Percentiles rank a stretch among this genome's conserved stretches.
phyloP scores from a whole-genome alignment of 768 basidiomycete genomes.

The Rhodotorula sphaerocarpa region DNA sequence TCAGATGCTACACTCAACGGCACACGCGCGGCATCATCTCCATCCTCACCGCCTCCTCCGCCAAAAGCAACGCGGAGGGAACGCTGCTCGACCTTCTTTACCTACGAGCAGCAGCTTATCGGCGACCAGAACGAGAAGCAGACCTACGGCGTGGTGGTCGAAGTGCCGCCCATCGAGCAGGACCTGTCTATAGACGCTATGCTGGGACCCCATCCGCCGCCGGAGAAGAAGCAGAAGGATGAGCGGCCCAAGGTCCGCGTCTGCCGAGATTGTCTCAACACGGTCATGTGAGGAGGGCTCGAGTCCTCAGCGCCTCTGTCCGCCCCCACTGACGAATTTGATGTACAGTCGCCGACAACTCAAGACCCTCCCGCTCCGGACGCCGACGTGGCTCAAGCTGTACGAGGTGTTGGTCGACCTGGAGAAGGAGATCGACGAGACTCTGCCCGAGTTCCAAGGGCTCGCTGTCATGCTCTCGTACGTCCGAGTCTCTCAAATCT shows the following conservation, averaged over 20 bases:
- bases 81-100: constrained; percentile 70
- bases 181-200: constrained; percentile 22
- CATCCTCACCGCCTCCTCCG: background rate
- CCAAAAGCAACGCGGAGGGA: constrained; percentile 52
- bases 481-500: constrained; percentile 39
- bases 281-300: constrained; percentile 57
- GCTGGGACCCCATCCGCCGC: constrained; percentile 62
- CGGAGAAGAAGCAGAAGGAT: constrained; percentile 59
- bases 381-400: constrained; percentile 59
- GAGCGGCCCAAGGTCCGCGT: constrained; percentile 81
- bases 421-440: constrained; percentile 82
- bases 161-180: constrained; percentile 43
- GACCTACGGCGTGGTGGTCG: constrained; percentile 8
- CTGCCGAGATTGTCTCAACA: constrained; percentile 72
- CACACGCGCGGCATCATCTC: no score
- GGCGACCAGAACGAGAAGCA: background rate
- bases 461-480: constrained; percentile 64
- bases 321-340: no score
- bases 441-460: constrained; percentile 81
- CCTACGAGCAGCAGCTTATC: constrained; percentile 67
- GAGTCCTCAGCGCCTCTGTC: background rate
- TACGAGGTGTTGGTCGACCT: constrained; percentile 67
- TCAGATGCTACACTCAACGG: constrained; percentile 11
- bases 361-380: constrained; percentile 54
- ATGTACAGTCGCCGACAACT: constrained; percentile 59